Base-by-base conservation (phyloP, 169 alveolate species). In the Plasmodium gonderi region DNA sequence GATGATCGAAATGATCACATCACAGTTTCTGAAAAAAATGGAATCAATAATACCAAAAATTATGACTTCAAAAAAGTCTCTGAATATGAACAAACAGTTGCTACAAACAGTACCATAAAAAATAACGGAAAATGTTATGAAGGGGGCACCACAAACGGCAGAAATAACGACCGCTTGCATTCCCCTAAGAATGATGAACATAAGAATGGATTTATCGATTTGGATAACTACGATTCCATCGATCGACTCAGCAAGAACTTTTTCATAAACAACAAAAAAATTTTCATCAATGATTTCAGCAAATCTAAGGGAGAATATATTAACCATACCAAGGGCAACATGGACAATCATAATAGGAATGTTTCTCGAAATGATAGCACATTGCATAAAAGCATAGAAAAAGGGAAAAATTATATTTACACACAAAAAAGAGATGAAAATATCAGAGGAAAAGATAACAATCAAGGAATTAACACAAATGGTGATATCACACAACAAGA, bases 201-300 rank as follows among this genome's bases (percentile, higher is more conserved):
- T 7, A 29, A 81, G 40, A 12, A 68, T 5, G 64, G 40, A 36
- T 40, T 31, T 5, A 87, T 87, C 12, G 93, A 87, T 31, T 47
- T 75, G 29, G 42, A 87, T 60, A 60, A 49, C 51, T 12, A 69
- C 14, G 85, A 74, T 14, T 87, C 93, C 60, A 87, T 87, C 11
- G 68, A 87, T 20, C 64, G 89, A 11, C 51, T 87, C 11, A 87
- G 87, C 54, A 87, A 45, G 45, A 87, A 87, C 80, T 87, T 87
- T 87, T 87, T 87, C 68, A 87, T 87, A 49, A 87, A 87, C 79
- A 87, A 45, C 74, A 87, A 87, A 38, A 87, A 87, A 67, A 36
- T 74, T 12, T 87, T 87, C 47, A 20, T 87, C 38, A 60, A 76
- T 29, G 89, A 87, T 64, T 68, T 87, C 45, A 54, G 49, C 2